Base-by-base conservation (phyloP, 2,329 filamentous ascomycete genomes). In the Ascochyta pisi region DNA sequence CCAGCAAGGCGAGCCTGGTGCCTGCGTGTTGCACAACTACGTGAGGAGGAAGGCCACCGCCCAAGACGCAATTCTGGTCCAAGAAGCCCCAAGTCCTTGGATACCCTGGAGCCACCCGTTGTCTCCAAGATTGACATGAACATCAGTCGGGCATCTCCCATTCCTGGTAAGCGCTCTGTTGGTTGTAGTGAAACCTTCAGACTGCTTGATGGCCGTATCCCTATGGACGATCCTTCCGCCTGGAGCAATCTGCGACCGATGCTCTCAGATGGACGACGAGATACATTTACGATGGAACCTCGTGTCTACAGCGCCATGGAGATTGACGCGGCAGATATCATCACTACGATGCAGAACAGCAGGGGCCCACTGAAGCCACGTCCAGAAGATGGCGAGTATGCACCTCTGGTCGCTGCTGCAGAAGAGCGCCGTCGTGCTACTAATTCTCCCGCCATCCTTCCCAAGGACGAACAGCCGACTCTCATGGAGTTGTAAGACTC, bases 301-400 rank as follows among this genome's bases (percentile, higher is more conserved):
- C 63, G 67, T n/a, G 67, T 62, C 46, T 75, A 73, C 47, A 75
- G 73, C 43, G 72, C 71, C 3, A 66, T 75, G 56, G 73, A 75
- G 54, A 63, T 75, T 9, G 73, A 75, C 35, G 71, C 71, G 12
- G 73, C 72, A 29, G 68, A 71, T 38, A 71, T 75, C 37, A 73
- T 75, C 26, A 71, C 72, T 22, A 74, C 73, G 4, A 61, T 75
- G 23, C 69, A 71, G 47, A 70, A 71, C 24, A 69, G 63, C 35
- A 64, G 66, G 48, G 58, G 58, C 3, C 67, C 71, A 12, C 53
- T 73, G 6, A 58, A 63, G 47, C 63, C 66, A n/a, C 70, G 71
- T 12, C 46, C 54, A 9, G 68, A 69, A 4, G 73, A 75, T 54
- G 73, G 71, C 6, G 57, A 61, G n/a, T 64, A 71, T 42, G 62